Conservation (phyloP, 2,329 filamentous ascomycete genomes). For the Colletotrichum abscissum region DNA sequence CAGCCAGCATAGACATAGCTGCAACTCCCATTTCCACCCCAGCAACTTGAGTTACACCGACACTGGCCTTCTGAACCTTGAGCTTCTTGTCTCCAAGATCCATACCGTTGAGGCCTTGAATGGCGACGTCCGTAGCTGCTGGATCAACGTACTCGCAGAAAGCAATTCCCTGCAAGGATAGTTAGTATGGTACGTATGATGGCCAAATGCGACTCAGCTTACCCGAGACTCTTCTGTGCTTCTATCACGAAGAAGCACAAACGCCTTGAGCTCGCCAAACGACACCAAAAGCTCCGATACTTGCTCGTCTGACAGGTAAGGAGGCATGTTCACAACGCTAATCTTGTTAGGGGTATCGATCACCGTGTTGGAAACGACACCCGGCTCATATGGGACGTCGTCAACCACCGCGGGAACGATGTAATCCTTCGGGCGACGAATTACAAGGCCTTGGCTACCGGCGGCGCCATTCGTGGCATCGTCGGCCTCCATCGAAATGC, state of each 20-base stretch:
- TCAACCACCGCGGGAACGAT: constrained; percentile 87
- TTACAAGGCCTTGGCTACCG: constrained; percentile 70
- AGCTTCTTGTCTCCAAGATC: constrained; percentile 88
- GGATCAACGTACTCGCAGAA: constrained; percentile 95
- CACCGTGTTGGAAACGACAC: constrained; percentile 82
- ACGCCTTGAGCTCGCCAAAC: constrained; percentile 94
- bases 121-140: constrained; percentile 81
- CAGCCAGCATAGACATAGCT: constrained; percentile 97
- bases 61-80: constrained; percentile 88
- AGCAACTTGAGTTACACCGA: constrained; percentile 91
- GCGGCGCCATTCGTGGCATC: constrained; percentile 66
- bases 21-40: constrained; percentile 96
- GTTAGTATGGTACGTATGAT: constrained; percentile 23
- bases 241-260: constrained; percentile 88
- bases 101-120: constrained; percentile 93
- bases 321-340: constrained; percentile 88
- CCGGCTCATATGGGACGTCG: constrained; percentile 78
- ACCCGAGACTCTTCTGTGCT: constrained; percentile 89
- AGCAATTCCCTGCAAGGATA: constrained; percentile 79
- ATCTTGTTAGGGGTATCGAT: constrained; percentile 96
- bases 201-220: constrained; percentile 51
- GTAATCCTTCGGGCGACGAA: constrained; percentile 94
- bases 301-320: constrained; percentile 90
- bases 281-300: constrained; percentile 89
- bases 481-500: constrained; percentile 85